Percentiles rank a stretch among this genome's conserved stretches.
phyloP scores from a whole-genome alignment of 192 early-diverging fungal species.

The Mortierella antarctica region DNA sequence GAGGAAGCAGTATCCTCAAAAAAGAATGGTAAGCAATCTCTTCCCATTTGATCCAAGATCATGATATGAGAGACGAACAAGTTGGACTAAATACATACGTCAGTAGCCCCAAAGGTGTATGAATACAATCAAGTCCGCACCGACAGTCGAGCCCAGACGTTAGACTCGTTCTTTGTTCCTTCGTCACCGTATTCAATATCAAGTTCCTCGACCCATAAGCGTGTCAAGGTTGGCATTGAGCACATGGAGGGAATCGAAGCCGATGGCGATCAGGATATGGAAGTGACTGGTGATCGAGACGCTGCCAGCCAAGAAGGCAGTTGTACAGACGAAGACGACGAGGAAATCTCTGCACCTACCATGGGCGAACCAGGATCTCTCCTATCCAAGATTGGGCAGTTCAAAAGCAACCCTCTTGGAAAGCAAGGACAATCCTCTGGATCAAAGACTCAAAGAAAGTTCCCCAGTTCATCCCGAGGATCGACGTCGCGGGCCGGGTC shows the following conservation, averaged over 20 bases:
- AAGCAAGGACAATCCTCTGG: background rate
- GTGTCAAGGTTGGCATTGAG: conserved; percentile 19
- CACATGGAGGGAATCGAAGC: background rate
- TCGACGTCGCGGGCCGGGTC: background rate
- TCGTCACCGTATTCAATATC: conserved; percentile 17
- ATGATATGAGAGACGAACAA: background rate
- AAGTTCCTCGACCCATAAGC: conserved; percentile 17
- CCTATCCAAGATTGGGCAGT: conserved; percentile 27
- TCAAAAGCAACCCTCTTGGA: conserved; percentile 6
- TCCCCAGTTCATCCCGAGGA: background rate
- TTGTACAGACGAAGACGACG: conserved; percentile 7
- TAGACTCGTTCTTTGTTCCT: conserved; percentile 73
- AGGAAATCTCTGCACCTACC: background rate
- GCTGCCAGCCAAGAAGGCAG: background rate
- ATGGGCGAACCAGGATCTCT: conserved; percentile 8
- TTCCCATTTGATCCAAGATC: background rate
- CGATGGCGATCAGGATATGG: conserved; percentile 28
- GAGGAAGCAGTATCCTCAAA: conserved; percentile 15
- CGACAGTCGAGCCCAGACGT: conserved; percentile 80
- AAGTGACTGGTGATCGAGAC: background rate
- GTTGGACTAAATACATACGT: background rate
- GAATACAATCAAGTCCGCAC: conserved; percentile 89
- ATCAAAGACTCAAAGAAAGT: background rate
- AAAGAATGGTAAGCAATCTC: conserved; percentile 21
- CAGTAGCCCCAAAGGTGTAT: conserved; percentile 54